These are phyloP conservation scores for Aspergillus piperis DNA, from an alignment of 2,329 filamentous ascomycete species.

Conservation along the genomic window DNA sequence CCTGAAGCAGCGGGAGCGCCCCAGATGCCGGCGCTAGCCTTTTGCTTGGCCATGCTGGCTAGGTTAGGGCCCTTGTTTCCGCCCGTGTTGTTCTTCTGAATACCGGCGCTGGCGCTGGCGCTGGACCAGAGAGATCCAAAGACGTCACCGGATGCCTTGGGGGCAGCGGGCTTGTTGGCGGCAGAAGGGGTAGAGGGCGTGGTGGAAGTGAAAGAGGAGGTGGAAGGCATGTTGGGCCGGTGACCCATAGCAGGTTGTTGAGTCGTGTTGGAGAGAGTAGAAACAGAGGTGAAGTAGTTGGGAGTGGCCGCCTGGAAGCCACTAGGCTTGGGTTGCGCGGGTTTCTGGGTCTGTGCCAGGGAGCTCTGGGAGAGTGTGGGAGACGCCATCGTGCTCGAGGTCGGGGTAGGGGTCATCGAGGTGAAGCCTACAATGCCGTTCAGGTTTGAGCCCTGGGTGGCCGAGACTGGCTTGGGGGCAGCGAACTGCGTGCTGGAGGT, in stretches of 20 bases:
- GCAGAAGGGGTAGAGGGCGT: constrained; percentile 41
- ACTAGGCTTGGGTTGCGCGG: constrained; percentile 55
- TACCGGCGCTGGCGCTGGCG: constrained; percentile 67
- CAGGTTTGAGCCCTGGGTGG: constrained; percentile 75
- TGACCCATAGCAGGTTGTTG: constrained; percentile 34
- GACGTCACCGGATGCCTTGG: constrained; percentile 67
- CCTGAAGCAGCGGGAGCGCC: constrained; percentile 66
- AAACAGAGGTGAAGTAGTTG: constrained; percentile 92
- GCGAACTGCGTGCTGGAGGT: constrained; percentile 68
- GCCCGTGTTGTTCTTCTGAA: constrained; percentile 70
- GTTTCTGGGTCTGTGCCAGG: constrained; percentile 41
- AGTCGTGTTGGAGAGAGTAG: constrained; percentile 31
- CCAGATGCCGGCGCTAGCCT: constrained; percentile 93
- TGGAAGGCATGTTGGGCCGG: constrained; percentile 38
- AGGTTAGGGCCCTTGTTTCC: constrained; percentile 72
- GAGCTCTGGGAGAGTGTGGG: constrained; percentile 55
- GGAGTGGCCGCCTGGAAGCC: constrained; percentile 77
- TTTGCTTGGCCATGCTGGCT: constrained; percentile 96
- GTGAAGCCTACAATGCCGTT: constrained; percentile 77
- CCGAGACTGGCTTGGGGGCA: constrained; percentile 81
- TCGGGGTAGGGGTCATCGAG: constrained; percentile 74
- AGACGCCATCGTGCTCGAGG: constrained; percentile 54
- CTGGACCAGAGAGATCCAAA: constrained; percentile 82
- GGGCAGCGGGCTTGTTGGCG: constrained; percentile 52
- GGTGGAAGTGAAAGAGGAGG: constrained; percentile 41